These are phyloP conservation scores for Porcisia deanei DNA, from an alignment of 208 protist species.

Conservation along the genomic window DNA sequence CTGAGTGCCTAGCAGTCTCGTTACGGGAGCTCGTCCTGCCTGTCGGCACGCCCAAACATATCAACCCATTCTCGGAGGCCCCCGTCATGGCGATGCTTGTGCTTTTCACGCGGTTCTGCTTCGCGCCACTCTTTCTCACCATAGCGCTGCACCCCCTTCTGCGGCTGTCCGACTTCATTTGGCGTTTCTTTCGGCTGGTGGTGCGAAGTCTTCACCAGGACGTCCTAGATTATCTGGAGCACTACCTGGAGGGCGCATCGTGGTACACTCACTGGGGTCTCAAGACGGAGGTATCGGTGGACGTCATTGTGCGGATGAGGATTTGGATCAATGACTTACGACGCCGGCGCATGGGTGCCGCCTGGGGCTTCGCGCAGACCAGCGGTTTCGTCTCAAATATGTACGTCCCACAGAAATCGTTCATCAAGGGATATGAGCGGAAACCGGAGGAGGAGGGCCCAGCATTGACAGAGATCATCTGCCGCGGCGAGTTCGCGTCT, in stretches of 20 bases:
- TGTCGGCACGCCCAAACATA: conserved; percentile 53
- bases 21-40: conserved; percentile 66
- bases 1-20: conserved; percentile 53
- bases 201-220: conserved; percentile 76
- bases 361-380: conserved; percentile 16
- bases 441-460: conserved; percentile 9
- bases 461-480: conserved; percentile 57
- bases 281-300: conserved; percentile 35
- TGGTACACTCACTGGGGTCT: conserved; percentile 74
- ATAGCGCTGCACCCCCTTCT: conserved; percentile 68
- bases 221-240: conserved; percentile 66
- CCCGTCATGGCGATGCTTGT: conserved; percentile 60
- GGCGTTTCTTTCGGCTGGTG: conserved; percentile 73
- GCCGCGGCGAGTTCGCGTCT: conserved; percentile 55
- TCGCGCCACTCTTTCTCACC: conserved; percentile 58
- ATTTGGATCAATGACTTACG: conserved; percentile 48
- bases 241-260: conserved; percentile 67
- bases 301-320: conserved; percentile 46
- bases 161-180: conserved; percentile 72
- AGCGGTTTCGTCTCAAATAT: conserved; percentile 20
- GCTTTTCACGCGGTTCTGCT: conserved; percentile 58
- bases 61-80: conserved; percentile 36
- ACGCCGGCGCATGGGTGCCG: conserved; percentile 23
- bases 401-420: conserved; percentile 30
- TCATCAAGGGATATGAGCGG: conserved; percentile 24